A percentile compares a stretch with the other conserved stretches of the same genome.
Conservation (phyloP, 1,284 basidiomycete genomes). For the Phaffia rhodozyma region DNA sequence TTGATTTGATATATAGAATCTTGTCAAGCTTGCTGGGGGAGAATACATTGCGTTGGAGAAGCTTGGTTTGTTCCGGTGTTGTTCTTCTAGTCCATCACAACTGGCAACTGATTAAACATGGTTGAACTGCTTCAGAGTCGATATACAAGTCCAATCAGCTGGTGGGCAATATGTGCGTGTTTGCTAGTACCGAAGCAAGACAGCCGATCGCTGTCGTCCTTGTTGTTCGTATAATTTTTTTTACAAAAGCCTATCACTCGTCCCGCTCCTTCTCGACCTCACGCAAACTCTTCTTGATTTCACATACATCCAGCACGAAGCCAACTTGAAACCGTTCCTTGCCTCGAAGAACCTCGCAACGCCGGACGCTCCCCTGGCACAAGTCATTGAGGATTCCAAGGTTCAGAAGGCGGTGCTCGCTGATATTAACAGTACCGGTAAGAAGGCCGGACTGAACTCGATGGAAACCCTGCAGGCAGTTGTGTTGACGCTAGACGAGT, state of each 20-base stretch:
- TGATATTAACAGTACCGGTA: constrained; percentile 67
- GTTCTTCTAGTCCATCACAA: too few relatives aligned
- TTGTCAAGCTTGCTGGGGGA: constrained; percentile 32
- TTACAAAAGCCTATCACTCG: constrained; percentile 5
- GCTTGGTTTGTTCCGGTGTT: constrained; percentile 35
- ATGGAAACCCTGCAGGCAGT: constrained; percentile 71
- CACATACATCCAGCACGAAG: constrained; percentile 50
- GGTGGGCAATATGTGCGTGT: constrained; percentile 74
- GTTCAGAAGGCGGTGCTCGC: constrained; percentile 59
- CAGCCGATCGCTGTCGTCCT: constrained; percentile 78
- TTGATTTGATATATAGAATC: constrained; percentile 27
- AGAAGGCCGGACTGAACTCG: constrained; percentile 73
- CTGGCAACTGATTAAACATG: background rate
- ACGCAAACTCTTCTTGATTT: constrained; percentile 22
- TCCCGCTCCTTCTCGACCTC: constrained; percentile 13
- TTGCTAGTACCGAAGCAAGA: constrained; percentile 67
- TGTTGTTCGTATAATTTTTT: constrained; percentile 2
- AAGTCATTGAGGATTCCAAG: constrained; percentile 50
- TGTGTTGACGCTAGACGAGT: constrained; percentile 70
- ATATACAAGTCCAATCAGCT: constrained; percentile 78
- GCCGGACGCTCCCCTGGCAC: constrained; percentile 19
- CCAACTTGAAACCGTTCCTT: constrained; percentile 52
- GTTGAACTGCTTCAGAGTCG: constrained; percentile 43
- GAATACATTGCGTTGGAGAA: constrained; percentile 92
- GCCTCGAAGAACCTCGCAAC: constrained; percentile 11